A percentile compares a stretch with the other conserved stretches of the same genome.
These are phyloP conservation scores for Talaromyces liani DNA, from an alignment of 495 filamentous ascomycete genomes.

Conservation along the genomic window DNA sequence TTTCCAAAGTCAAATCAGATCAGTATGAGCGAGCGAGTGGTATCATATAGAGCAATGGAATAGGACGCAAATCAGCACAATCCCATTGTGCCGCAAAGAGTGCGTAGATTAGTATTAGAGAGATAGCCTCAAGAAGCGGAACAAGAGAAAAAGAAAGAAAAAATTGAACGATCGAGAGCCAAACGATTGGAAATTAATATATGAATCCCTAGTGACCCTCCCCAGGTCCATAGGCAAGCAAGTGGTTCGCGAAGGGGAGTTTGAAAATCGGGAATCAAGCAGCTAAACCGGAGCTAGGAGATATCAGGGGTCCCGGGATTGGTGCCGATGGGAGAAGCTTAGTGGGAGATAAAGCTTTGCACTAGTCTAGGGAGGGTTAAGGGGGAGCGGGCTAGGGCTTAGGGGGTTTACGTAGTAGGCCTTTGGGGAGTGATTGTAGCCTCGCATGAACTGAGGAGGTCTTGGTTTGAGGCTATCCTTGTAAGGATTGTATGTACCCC, in stretches of 20 bases:
- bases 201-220: background rate
- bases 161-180: background rate
- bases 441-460: background rate
- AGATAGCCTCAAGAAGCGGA: background rate
- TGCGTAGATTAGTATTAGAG: background rate
- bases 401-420: no score
- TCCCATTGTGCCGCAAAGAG: background rate
- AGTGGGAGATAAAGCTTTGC: background rate
- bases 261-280: background rate
- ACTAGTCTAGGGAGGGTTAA: background rate
- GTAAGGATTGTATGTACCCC: background rate
- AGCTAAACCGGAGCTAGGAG: background rate
- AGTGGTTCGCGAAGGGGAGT: background rate
- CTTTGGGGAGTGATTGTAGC: background rate
- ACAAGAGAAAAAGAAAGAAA: background rate
- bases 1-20: background rate
- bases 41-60: background rate
- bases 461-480: background rate
- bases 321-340: background rate
- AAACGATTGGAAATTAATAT: background rate
- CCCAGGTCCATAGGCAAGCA: background rate
- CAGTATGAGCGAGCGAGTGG: background rate
- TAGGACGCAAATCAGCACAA: background rate
- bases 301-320: background rate
- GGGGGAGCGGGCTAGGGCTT: background rate